phyloP scores from a whole-genome alignment of 306 rosid genomes.

The Malus fusca region DNA sequence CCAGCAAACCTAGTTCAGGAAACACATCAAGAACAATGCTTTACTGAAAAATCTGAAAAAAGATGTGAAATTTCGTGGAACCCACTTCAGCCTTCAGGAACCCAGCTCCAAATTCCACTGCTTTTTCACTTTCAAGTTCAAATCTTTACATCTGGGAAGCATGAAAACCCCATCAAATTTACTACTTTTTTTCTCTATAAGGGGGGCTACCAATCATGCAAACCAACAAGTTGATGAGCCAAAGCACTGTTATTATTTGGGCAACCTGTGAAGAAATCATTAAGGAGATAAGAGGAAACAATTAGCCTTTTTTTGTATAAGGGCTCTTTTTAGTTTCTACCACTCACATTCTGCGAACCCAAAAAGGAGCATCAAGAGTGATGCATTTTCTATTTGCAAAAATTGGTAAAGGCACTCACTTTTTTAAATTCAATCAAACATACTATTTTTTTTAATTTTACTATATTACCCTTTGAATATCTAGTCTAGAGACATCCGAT shows the following conservation, averaged over 20 bases:
- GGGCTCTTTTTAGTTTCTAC: conserved; percentile 42
- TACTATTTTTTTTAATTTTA: too few species aligned
- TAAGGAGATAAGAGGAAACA: conserved; percentile 34
- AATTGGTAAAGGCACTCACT: too few species aligned
- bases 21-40: conserved; percentile 32
- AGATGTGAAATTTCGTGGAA: conserved; percentile 30
- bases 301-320: conserved; percentile 42
- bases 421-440: too few species aligned
- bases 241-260: conserved; percentile 41
- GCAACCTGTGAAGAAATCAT: conserved; percentile 36
- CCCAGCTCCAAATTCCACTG: conserved; percentile 11
- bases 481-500: too few species aligned
- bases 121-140: conserved; percentile 5
- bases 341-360: conserved; percentile 37
- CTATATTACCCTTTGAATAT: too few species aligned
- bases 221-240: conserved; percentile 36
- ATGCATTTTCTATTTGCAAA: conserved; percentile 14
- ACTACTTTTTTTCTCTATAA: neutral
- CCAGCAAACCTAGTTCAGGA: conserved; percentile 19
- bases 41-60: conserved; percentile 17
- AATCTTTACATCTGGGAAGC: conserved; percentile 29
- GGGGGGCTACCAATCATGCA: conserved; percentile 38
- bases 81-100: conserved; percentile 24
- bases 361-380: conserved; percentile 43
- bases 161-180: conserved; percentile 29